These are phyloP conservation scores for Rhynchospora breviuscula DNA, from an alignment of 176 grass and related monocot genomes.

Conservation along the genomic window DNA sequence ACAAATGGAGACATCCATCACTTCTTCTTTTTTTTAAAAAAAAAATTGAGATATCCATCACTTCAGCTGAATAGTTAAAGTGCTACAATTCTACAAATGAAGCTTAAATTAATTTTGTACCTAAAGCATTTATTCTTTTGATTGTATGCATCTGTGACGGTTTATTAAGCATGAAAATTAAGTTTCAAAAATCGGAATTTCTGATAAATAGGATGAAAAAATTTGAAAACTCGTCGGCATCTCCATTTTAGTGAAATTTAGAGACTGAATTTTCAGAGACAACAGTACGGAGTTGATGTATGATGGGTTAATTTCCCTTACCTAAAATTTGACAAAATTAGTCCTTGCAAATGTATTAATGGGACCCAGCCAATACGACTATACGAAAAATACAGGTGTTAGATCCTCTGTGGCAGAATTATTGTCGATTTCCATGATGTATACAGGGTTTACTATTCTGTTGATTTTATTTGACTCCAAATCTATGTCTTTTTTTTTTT, in stretches of 20 bases:
- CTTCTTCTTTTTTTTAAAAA: neutral
- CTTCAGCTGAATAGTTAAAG: neutral
- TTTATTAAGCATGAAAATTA: neutral
- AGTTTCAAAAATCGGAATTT: neutral
- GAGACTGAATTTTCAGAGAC: neutral
- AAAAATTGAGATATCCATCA: neutral
- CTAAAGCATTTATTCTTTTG: neutral
- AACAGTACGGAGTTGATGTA: conserved; percentile 5
- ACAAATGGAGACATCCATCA: neutral
- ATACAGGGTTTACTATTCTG: neutral
- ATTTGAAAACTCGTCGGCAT: neutral
- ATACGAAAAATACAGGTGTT: conserved; percentile 2
- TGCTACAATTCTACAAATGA: too few species aligned
- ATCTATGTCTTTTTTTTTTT: too few species aligned
- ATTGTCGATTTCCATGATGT: neutral
- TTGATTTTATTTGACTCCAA: too few species aligned
- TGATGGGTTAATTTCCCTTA: conserved; percentile 18
- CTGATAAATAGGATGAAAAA: neutral
- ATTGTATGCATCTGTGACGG: neutral
- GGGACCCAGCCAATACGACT: neutral
- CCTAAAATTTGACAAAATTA: conserved; percentile 27
- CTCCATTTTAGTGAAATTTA: neutral
- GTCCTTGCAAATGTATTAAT: conserved; percentile 26
- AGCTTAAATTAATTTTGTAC: neutral
- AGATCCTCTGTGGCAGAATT: neutral